Evolutionary conservation across 2,329 filamentous ascomycete species (phyloP), one percentile per base, ranked within the genome.

Genomic region (Hymenoscyphus fructigenus): DNA sequence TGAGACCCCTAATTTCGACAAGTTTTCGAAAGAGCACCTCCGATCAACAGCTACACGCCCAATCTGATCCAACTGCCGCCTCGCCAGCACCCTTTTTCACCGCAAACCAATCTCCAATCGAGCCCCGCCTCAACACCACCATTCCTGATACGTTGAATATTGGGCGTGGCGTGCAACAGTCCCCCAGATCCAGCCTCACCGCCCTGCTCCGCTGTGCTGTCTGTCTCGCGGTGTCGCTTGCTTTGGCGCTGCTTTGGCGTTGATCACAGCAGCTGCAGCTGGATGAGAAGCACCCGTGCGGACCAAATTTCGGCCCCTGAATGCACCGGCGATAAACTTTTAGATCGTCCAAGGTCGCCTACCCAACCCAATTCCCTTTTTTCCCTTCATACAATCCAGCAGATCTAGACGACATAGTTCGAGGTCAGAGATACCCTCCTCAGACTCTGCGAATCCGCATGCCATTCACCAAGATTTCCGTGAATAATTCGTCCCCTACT

Each of bases 301-400:
- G 44, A n/a, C 44, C 44, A 50, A 50, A 50, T 23, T 10, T 23
- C 53, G 53, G 53, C 53, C 53, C 53, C 53, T 57, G 53, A 57
- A 57, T 57, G 4, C 12, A 32, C 15, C 53, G 14, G 26, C 53
- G 53, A 57, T 57, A 57, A 57, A 57, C 53, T 57, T 57, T 57
- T 32, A 56, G 53, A 56, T 28, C 53, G n/a, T 10, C n/a, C 44
- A 23, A 12, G 34, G 34, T 36, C 34, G 20, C 44, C 44, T 20
- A 23, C n/a, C 44, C 44, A 50, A 23, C 20, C 44, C 44, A 50
- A 50, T 50, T 26, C 20, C 20, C 44, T 23, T 50, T 50, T 50
- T 23, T 5, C 29, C 29, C 44, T 50, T 50, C 44, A 10, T 50
- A 50, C 44, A 50, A 23, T 50, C 44, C 44, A 23, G 7, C 44